Evolutionary conservation across 2,329 filamentous ascomycete genomes (phyloP), one percentile per base, ranked within the genome.

Genomic region (Xylariaceae sp.): DNA sequence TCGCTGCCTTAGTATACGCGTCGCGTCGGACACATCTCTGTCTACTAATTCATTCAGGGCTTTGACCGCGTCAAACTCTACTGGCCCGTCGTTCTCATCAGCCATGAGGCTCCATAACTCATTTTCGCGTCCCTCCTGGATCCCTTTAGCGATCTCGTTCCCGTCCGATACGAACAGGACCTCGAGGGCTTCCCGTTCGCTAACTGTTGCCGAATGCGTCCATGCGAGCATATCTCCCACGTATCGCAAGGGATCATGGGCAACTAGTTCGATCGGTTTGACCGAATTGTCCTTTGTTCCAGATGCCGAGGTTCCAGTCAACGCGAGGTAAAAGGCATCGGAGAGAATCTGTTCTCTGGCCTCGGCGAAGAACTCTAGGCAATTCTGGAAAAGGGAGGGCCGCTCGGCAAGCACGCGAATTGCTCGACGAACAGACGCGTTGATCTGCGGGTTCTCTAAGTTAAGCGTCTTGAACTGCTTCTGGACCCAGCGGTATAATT

Each of bases 171-270:
- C 88, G 69, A 99, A 99, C 0, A 99, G 79, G 1, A 91, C 86
- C 71, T 98, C 93, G 5, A 99, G 80, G 0, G 93, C 92, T 73
- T 99, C 95, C 50, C 90, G 85, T 73, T 99, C 95, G 29, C 93
- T 96, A 1, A 99, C 95, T 0, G 93, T 89, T 2, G 93, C 90
- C 0, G 95, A 96, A 71, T 99, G 95, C 5, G 89, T 87, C 95
- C 95, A 99, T 4, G 95, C 95, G 14, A 99, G 82, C 93, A 99
- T 99, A 70, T 99, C 95, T 50, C 95, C 92, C 2, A 96, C 87
- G 71, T 98, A 98, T 19, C 95, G 86, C 21, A 98, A 76, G 1
- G 91, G 88, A 68, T 99, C 95, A 70, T 98, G 93, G 0, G 95
- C 93, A 10, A 88, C 89, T 65, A 98, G 85, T 70, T 99, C 93